phyloP scores from a whole-genome alignment of 305 asterid genomes.

The Stenogyne calaminthoides region DNA sequence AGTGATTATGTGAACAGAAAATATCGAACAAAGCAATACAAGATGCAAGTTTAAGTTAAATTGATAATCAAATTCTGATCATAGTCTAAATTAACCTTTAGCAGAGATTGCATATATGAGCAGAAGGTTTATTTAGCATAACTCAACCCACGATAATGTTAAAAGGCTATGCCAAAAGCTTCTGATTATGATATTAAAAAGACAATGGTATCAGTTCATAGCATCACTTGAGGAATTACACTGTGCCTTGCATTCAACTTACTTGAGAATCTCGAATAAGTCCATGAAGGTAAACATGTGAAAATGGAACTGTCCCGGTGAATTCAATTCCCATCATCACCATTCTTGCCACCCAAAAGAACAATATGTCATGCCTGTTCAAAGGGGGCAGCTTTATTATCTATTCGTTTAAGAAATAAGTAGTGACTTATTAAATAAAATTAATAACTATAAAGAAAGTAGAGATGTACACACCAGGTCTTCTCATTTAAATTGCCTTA shows the following conservation, averaged over 20 bases:
- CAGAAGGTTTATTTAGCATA: background rate
- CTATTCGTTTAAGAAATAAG: conserved; percentile 6
- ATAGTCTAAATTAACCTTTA: background rate
- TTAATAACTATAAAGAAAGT: background rate
- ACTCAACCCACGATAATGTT: background rate
- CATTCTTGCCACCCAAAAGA: conserved; percentile 99
- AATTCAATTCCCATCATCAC: conserved; percentile 99
- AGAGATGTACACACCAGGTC: no score
- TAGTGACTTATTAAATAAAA: conserved; percentile 1
- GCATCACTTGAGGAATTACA: conserved; percentile 22
- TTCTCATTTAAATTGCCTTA: background rate
- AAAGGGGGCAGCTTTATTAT: conserved; percentile 35
- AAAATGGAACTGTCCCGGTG: conserved; percentile 87
- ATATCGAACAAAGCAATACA: no score
- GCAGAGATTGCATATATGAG: background rate
- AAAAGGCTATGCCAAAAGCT: conserved; percentile 12
- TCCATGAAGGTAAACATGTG: conserved; percentile 88
- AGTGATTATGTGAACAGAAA: no score
- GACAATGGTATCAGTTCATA: conserved; percentile 14
- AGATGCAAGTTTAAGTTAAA: no score
- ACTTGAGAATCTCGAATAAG: conserved; percentile 98
- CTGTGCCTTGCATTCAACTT: conserved; percentile 33
- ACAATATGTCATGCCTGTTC: conserved; percentile 94
- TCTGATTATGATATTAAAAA: background rate
- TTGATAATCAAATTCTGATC: background rate